Conservation (phyloP, 768 basidiomycete genomes). For the Hericium alpestre region DNA sequence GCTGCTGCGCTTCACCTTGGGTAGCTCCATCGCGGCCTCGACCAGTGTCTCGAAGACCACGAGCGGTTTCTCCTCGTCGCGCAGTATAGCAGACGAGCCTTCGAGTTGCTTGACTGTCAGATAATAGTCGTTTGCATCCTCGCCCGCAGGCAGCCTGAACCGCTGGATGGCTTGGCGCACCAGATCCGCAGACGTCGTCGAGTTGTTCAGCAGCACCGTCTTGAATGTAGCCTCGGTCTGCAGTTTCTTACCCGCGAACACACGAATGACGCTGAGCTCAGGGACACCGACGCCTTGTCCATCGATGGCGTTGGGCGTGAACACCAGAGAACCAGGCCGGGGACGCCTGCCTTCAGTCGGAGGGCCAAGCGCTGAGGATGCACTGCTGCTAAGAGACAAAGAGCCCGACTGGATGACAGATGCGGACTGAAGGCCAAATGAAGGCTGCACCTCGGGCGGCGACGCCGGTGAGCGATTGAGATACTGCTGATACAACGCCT, state of each 20-base stretch:
- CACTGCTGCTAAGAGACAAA: slow-evolving; percentile 22
- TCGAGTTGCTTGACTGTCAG: slow-evolving; percentile 91
- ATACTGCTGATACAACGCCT: slow-evolving; percentile 77
- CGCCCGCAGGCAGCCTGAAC: slow-evolving; percentile 67
- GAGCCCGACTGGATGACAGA: slow-evolving; percentile 50
- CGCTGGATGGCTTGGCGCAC: slow-evolving; percentile 89
- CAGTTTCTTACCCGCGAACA: slow-evolving; percentile 86
- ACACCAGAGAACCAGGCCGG: slow-evolving; percentile 70
- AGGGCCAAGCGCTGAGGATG: slow-evolving; percentile 29
- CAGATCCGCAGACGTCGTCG: slow-evolving; percentile 76
- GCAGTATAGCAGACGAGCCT: slow-evolving; percentile 67
- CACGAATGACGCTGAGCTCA: slow-evolving; percentile 86
- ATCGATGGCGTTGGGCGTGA: slow-evolving; percentile 50
- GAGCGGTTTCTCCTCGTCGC: slow-evolving; percentile 72
- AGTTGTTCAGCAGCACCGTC: slow-evolving; percentile 84
- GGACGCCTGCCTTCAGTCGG: slow-evolving; percentile 36
- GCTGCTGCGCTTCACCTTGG: slow-evolving; percentile 86
- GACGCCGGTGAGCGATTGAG: slow-evolving; percentile 79
- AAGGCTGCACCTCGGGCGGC: slow-evolving; percentile 62
- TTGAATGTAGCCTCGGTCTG: slow-evolving; percentile 97
- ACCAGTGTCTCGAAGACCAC: slow-evolving; percentile 80
- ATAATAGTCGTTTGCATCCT: slow-evolving; percentile 59
- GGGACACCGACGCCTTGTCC: slow-evolving; percentile 56
- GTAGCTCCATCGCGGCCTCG: slow-evolving; percentile 67
- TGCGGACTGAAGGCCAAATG: slow-evolving; percentile 69